Conservation (phyloP, 169 alveolate species). For the Cryptosporidium sp. region DNA sequence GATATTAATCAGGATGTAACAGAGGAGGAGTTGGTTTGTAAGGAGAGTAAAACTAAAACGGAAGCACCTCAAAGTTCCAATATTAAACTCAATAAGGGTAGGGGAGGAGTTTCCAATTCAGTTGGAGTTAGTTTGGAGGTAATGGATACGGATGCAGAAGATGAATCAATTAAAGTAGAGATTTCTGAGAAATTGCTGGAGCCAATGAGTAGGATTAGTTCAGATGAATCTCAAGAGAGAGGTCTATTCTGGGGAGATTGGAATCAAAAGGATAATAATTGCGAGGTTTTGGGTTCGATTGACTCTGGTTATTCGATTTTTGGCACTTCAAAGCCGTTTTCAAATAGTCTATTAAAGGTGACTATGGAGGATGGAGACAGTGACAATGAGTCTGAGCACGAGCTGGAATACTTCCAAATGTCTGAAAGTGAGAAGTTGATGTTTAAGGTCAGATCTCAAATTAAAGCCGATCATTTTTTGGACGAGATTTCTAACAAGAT, state of each 20-base stretch:
- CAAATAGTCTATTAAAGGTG: neutral
- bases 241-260: constrained; percentile 1
- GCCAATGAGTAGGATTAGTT: neutral
- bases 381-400: constrained; percentile 43
- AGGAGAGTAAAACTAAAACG: neutral
- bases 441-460: constrained; percentile 8
- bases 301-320: neutral
- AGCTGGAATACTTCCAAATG: constrained; percentile 25
- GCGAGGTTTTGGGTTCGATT: neutral
- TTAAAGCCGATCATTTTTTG: neutral
- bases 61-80: neutral
- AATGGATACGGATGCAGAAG: neutral
- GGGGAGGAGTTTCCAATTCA: neutral
- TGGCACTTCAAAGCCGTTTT: neutral
- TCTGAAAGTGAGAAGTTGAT: constrained; percentile 19
- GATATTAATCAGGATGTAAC: neutral
- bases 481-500: neutral
- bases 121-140: neutral
- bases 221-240: neutral
- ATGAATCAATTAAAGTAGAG: neutral
- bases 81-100: neutral
- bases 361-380: constrained; percentile 60
- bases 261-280: neutral
- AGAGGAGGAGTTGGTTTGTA: neutral
- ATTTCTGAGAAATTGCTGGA: constrained; percentile 1